phyloP scores from a whole-genome alignment of 1,284 basidiomycete species.

The Cryptococcus wingfieldii region DNA sequence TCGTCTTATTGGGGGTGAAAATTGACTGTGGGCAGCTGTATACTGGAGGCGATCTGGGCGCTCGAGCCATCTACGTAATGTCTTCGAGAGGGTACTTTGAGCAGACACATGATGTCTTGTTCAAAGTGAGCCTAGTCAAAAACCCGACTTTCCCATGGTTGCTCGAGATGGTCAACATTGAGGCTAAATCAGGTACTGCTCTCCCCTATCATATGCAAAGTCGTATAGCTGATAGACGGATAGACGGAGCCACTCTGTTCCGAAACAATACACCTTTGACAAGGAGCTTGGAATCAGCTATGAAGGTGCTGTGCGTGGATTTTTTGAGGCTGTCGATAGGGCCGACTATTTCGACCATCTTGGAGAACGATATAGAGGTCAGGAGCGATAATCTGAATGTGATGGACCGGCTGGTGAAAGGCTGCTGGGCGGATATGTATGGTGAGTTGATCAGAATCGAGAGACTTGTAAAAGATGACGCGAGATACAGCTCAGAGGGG shows the following conservation, averaged over 20 bases:
- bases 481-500: conserved; percentile 18
- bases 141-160: conserved; percentile 17
- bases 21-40: background rate
- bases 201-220: background rate
- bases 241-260: conserved; percentile 30
- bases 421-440: conserved; percentile 31
- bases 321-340: conserved; percentile 25
- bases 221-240: background rate
- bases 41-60: background rate
- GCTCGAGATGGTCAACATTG: conserved; percentile 15
- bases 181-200: conserved; percentile 11
- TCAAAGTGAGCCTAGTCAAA: conserved; percentile 19
- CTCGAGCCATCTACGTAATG: conserved; percentile 14
- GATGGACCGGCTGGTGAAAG: conserved; percentile 14
- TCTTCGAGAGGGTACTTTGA: conserved; percentile 10
- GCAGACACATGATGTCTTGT: conserved; percentile 4
- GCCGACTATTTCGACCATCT: conserved; percentile 17
- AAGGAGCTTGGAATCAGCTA: conserved; percentile 27
- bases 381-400: background rate
- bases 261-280: conserved; percentile 30
- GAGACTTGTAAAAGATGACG: background rate
- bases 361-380: conserved; percentile 1
- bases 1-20: too few species aligned
- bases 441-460: conserved; percentile 7
- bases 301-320: conserved; percentile 27